Conservation (phyloP, 169 alveolate species). For the Eimeria tenella region DNA sequence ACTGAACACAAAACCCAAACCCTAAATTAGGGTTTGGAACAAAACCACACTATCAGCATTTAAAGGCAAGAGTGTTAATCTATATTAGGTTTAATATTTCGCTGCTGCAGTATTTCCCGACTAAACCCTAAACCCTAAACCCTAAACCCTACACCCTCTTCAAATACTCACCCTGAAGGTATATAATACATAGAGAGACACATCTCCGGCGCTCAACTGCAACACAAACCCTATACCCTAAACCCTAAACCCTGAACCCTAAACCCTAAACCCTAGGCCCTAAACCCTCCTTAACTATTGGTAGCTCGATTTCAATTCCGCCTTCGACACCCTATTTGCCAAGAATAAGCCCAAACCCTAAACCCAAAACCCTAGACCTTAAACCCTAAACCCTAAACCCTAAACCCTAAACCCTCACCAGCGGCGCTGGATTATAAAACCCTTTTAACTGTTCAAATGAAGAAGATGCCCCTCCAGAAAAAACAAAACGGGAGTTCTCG, state of each 20-base stretch:
- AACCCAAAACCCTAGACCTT: too few species aligned
- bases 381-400: too few species aligned
- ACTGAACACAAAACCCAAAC: not conserved
- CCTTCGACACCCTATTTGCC: too few species aligned
- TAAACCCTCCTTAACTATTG: not conserved
- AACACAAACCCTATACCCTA: not conserved
- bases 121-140: too few species aligned
- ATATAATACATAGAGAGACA: conserved; percentile 52
- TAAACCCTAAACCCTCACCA: not conserved
- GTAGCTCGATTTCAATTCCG: too few species aligned
- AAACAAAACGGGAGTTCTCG: conserved; percentile 53
- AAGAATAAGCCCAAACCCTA: too few species aligned
- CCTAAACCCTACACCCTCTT: too few species aligned
- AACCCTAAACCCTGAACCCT: not conserved
- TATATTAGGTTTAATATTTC: too few species aligned
- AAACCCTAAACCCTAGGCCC: conserved; percentile 28
- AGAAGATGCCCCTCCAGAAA: conserved; percentile 37
- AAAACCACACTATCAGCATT: too few species aligned
- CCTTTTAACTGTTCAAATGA: conserved; percentile 59
- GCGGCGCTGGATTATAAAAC: conserved; percentile 70
- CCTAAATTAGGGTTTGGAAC: too few species aligned
- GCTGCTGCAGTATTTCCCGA: too few species aligned
- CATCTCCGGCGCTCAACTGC: not conserved
- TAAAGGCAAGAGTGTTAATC: too few species aligned
- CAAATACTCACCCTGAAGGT: not conserved